Percentiles rank a stretch among this genome's conserved stretches.
Evolutionary conservation across 2,329 filamentous ascomycete species (phyloP).

Genomic region (Fusarium continuum): DNA sequence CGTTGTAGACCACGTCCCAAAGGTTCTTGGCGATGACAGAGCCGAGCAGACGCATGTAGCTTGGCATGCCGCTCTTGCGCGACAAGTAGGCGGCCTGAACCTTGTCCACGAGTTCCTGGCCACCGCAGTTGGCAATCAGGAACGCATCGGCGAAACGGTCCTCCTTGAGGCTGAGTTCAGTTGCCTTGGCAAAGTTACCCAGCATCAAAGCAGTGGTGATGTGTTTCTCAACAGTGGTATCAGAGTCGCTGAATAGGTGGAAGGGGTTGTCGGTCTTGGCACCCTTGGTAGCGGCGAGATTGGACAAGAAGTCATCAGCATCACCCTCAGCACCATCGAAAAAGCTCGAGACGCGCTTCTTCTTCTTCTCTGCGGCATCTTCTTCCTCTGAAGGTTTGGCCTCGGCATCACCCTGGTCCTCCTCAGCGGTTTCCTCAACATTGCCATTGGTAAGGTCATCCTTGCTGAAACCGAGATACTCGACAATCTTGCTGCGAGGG

Average conservation of each 20-base stretch:
- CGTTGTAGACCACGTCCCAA: conserved; percentile 98
- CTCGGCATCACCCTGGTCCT: conserved; percentile 34
- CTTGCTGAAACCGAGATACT: conserved; percentile 87
- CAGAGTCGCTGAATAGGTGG: conserved; percentile 84
- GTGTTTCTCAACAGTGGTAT: conserved; percentile 82
- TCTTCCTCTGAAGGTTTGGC: conserved; percentile 46
- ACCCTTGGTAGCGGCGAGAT: conserved; percentile 86
- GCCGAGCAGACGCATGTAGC: conserved; percentile 88
- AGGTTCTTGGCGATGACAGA: conserved; percentile 96
- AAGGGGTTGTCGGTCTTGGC: conserved; percentile 96
- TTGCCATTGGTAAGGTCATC: conserved; percentile 63
- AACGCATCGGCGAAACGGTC: conserved; percentile 95
- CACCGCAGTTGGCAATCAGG: conserved; percentile 96
- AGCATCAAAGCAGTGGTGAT: conserved; percentile 91
- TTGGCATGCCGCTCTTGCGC: conserved; percentile 82
- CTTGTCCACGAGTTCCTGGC: conserved; percentile 91
- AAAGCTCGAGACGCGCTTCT: conserved; percentile 77
- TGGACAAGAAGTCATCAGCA: conserved; percentile 85
- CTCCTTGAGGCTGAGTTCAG: conserved; percentile 88
- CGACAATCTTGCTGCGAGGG: conserved; percentile 84
- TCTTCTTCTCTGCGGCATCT: conserved; percentile 53
- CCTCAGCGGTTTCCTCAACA: conserved; percentile 42
- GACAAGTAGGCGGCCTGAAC: conserved; percentile 91
- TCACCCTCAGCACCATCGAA: conserved; percentile 76
- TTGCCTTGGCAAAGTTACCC: conserved; percentile 88